Percentiles rank a stretch among this genome's conserved stretches.
Evolutionary conservation across 2,329 filamentous ascomycete species (phyloP).

Genomic region (Aspergillus niger): DNA sequence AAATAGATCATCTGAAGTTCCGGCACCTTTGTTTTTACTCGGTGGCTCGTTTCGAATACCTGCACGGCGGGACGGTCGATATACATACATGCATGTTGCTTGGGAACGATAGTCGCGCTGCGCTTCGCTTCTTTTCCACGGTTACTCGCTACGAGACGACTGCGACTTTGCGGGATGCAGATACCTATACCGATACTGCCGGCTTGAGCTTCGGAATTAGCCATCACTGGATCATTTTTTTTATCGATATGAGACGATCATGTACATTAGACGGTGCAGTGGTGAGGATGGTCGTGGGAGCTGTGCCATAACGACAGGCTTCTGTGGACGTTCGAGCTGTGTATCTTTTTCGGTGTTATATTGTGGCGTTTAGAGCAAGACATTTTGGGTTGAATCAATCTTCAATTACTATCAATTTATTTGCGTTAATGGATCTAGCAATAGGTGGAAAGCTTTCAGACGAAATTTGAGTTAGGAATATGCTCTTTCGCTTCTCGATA

Average conservation of each 20-base stretch:
- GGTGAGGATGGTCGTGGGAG: conserved; percentile 9
- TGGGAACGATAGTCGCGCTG: neutral
- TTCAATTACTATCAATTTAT: conserved; percentile 17
- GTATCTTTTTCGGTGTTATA: conserved; percentile 25
- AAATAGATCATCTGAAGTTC: conserved; percentile 29
- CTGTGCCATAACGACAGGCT: neutral
- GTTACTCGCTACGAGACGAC: too few species aligned
- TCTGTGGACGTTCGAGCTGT: conserved; percentile 16
- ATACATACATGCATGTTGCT: too few species aligned
- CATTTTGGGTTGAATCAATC: conserved; percentile 27
- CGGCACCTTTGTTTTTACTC: too few species aligned
- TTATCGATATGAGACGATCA: conserved; percentile 19
- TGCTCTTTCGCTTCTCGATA: too few species aligned
- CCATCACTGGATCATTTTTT: neutral
- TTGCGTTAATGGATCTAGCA: neutral
- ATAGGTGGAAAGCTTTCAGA: neutral
- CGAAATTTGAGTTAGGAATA: neutral
- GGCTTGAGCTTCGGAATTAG: neutral
- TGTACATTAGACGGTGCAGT: conserved; percentile 29
- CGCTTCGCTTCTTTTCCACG: neutral
- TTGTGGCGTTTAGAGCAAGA: conserved; percentile 30
- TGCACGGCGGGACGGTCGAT: too few species aligned
- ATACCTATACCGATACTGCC: neutral
- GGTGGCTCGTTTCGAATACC: too few species aligned
- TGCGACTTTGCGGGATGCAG: neutral